phyloP scores from a whole-genome alignment of 2,329 filamentous ascomycete genomes.

The Claviceps spartinae region DNA sequence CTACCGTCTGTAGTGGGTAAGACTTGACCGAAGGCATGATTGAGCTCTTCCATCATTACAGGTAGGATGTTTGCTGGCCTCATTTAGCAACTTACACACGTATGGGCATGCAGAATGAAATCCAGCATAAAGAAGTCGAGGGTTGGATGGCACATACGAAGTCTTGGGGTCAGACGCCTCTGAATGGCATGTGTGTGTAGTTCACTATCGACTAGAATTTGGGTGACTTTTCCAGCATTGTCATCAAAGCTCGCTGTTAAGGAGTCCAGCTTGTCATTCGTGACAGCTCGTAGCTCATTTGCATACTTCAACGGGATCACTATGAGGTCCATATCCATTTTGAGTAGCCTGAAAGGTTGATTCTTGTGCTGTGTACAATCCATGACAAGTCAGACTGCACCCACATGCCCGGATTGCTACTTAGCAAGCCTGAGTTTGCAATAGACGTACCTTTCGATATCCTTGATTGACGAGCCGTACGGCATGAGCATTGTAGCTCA shows the following conservation, averaged over 20 bases:
- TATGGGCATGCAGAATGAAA: no score
- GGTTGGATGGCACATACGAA: constrained; percentile 2
- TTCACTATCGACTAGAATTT: constrained; percentile 7
- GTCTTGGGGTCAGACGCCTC: constrained; percentile 7
- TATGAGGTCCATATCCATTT: constrained; percentile 9
- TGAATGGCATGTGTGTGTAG: constrained; percentile 9
- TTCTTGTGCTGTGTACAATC: constrained; percentile 2
- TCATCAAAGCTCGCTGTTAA: constrained; percentile 10
- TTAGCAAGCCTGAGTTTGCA: no score
- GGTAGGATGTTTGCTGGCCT: constrained; percentile 6
- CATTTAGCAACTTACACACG: no score
- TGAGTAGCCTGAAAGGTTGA: constrained; percentile 6
- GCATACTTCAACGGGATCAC: constrained; percentile 8
- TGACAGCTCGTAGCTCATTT: constrained; percentile 5
- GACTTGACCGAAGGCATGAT: constrained; percentile 4
- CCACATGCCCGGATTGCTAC: no score
- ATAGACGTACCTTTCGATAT: constrained; percentile 3
- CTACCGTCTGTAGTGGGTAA: background rate
- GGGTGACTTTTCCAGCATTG: constrained; percentile 7
- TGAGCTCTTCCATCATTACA: constrained; percentile 8
- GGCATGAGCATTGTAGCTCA: constrained; percentile 7
- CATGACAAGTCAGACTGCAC: no score
- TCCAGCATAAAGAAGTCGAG: no score
- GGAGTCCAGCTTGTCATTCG: constrained; percentile 8
- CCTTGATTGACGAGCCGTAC: constrained; percentile 4